Conservation (phyloP, 371 early-diverging fungal species). For the Parasitella parasitica region DNA sequence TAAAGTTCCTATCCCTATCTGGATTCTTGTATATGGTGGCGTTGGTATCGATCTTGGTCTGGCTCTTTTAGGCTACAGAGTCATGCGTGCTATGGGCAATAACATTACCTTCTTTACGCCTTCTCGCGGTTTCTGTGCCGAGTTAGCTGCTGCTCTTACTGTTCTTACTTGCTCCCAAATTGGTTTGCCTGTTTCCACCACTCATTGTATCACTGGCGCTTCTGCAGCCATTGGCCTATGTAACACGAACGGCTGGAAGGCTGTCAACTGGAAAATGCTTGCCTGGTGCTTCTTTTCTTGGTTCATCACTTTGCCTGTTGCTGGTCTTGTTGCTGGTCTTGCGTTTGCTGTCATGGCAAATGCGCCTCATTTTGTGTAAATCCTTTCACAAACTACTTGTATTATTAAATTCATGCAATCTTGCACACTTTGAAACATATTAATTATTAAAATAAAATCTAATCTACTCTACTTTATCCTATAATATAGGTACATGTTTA, state of each 20-base stretch:
- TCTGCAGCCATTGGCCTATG: constrained; percentile 80
- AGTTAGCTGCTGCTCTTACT: constrained; percentile 82
- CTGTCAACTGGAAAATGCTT: constrained; percentile 83
- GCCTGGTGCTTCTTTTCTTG: constrained; percentile 72
- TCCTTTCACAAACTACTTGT: no score
- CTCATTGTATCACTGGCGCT: constrained; percentile 87
- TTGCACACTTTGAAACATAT: no score
- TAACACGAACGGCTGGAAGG: constrained; percentile 62
- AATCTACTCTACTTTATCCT: no score
- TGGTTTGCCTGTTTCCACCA: constrained; percentile 86
- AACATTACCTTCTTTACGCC: constrained; percentile 84
- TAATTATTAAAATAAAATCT: no score
- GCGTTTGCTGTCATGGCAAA: constrained; percentile 63
- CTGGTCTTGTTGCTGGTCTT: constrained; percentile 68
- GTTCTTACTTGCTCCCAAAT: constrained; percentile 82
- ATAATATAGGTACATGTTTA: no score
- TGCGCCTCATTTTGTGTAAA: constrained; percentile 40
- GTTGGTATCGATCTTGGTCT: constrained; percentile 81
- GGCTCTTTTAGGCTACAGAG: constrained; percentile 65
- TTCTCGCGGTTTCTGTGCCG: constrained; percentile 83
- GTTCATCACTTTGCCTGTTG: constrained; percentile 79
- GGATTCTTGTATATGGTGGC: constrained; percentile 82
- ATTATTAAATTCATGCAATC: no score
- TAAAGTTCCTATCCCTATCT: constrained; percentile 64
- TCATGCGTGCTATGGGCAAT: constrained; percentile 80